Percentiles rank a stretch among this genome's conserved stretches.
These are phyloP conservation scores for Xylariaceae sp. DNA, from an alignment of 2,329 filamentous ascomycete species.

Conservation along the genomic window DNA sequence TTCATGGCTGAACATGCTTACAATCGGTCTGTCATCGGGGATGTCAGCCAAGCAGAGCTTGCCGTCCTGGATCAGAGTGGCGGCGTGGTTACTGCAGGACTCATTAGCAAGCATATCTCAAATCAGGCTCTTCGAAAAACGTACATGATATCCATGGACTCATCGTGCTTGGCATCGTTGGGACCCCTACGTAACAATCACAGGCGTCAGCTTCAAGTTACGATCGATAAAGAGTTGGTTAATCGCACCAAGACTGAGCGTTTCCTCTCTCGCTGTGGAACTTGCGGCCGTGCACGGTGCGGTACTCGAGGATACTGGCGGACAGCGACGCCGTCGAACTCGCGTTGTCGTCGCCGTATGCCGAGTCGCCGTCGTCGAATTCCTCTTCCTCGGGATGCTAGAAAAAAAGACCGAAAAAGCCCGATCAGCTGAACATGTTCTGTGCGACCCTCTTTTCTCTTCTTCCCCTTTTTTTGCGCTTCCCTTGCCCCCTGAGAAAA, in stretches of 20 bases:
- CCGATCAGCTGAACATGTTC: slow-evolving; percentile 3
- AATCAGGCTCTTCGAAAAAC: slow-evolving; percentile 1
- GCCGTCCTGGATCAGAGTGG: slow-evolving; percentile 26
- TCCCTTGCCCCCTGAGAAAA: too few species aligned
- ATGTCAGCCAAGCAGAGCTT: slow-evolving; percentile 27
- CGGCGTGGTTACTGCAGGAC: slow-evolving; percentile 26
- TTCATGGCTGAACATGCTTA: slow-evolving; percentile 8
- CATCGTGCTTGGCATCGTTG: slow-evolving; percentile 30
- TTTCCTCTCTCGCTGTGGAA: slow-evolving; percentile 31
- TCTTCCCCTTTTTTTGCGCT: not conserved
- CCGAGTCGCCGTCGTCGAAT: slow-evolving; percentile 27
- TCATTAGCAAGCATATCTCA: slow-evolving; percentile 4
- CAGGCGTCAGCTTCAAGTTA: slow-evolving; percentile 1
- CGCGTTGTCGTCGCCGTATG: slow-evolving; percentile 27
- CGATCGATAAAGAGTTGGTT: not conserved
- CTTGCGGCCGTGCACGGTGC: slow-evolving; percentile 30
- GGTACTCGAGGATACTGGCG: slow-evolving; percentile 31
- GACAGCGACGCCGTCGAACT: slow-evolving; percentile 32
- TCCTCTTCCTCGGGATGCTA: slow-evolving; percentile 11
- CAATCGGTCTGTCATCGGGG: slow-evolving; percentile 19
- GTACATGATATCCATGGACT: slow-evolving; percentile 31
- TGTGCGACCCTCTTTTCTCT: not conserved
- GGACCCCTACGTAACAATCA: slow-evolving; percentile 24
- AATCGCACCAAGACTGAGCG: slow-evolving; percentile 28
- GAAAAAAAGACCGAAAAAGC: not conserved